Conservation (phyloP, 108 stramenopile genomes). For the Cyclostephanos invisitatus region DNA sequence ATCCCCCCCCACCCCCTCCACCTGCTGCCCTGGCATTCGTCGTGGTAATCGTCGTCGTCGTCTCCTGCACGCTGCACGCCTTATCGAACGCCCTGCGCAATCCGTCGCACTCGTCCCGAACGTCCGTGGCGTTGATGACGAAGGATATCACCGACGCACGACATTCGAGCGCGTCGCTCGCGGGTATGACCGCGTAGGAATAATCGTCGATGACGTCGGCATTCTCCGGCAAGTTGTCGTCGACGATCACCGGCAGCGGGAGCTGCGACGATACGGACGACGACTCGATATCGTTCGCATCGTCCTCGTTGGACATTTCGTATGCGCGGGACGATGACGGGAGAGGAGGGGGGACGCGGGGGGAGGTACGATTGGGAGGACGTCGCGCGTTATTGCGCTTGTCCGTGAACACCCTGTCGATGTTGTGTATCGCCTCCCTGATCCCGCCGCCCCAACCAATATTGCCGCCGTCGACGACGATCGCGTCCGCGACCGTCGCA, state of each 20-base stretch:
- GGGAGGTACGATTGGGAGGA: background rate
- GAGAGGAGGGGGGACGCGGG: background rate
- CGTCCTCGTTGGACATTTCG: background rate
- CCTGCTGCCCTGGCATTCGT: too few species aligned
- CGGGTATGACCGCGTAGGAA: slow-evolving; percentile 27
- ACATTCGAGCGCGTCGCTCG: slow-evolving; percentile 73
- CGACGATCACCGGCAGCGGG: slow-evolving; percentile 10
- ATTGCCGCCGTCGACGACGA: background rate
- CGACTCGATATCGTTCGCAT: too few species aligned
- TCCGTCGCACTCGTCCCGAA: slow-evolving; percentile 87
- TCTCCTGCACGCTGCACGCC: slow-evolving; percentile 57
- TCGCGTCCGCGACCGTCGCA: too few species aligned
- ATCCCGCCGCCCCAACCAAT: slow-evolving; percentile 9
- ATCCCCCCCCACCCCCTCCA: background rate
- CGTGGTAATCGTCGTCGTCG: background rate
- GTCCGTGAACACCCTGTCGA: slow-evolving; percentile 34
- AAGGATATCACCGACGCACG: slow-evolving; percentile 70
- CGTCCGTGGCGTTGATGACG: slow-evolving; percentile 88
- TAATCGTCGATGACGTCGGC: slow-evolving; percentile 41
- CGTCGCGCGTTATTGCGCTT: too few species aligned
- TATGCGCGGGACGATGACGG: background rate
- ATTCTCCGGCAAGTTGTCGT: slow-evolving; percentile 25
- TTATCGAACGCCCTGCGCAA: slow-evolving; percentile 81
- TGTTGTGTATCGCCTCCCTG: slow-evolving; percentile 32
- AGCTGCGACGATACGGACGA: background rate